Evolutionary conservation across 257 asterid genomes (phyloP).

Genomic region (Lavandula angustifolia): DNA sequence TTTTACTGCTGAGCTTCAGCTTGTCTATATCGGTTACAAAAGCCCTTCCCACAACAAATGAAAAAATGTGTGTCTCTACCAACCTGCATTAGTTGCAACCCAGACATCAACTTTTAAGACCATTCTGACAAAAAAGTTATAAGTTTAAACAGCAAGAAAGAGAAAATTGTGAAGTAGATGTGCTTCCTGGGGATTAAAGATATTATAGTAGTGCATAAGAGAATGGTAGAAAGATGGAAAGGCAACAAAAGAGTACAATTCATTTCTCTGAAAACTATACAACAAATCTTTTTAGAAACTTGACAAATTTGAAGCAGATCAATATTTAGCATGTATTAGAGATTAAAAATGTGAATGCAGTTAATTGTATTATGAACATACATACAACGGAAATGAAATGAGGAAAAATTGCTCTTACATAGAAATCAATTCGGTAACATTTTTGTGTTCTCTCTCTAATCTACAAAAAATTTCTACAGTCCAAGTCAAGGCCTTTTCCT

Average conservation of each 20-base stretch:
- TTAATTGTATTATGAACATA: constrained; percentile 27
- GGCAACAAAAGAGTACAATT: not conserved
- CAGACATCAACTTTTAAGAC: constrained; percentile 29
- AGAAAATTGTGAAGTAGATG: constrained; percentile 7
- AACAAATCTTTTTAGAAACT: constrained; percentile 2
- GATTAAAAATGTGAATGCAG: constrained; percentile 5
- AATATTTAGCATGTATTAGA: constrained; percentile 11
- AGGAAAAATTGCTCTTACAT: constrained; percentile 54
- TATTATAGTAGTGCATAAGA: constrained; percentile 18
- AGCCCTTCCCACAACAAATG: constrained; percentile 98
- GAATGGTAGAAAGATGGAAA: constrained; percentile 7
- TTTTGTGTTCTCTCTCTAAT: constrained; percentile 84
- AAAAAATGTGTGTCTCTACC: constrained; percentile 96
- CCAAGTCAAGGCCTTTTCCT: constrained; percentile 94
- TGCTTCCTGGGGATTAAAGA: constrained; percentile 1
- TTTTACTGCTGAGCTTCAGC: constrained; percentile 91
- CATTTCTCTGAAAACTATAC: constrained; percentile 19
- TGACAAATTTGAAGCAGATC: constrained; percentile 27
- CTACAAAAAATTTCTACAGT: constrained; percentile 93
- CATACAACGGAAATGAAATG: constrained; percentile 26
- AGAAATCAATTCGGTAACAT: constrained; percentile 85
- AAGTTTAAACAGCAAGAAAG: constrained; percentile 24
- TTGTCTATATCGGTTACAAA: constrained; percentile 96
- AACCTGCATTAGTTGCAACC: constrained; percentile 64
- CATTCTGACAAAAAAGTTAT: constrained; percentile 29